Conservation (phyloP, 805 yeast genomes). For the Suhomyces tanzawaensis region DNA sequence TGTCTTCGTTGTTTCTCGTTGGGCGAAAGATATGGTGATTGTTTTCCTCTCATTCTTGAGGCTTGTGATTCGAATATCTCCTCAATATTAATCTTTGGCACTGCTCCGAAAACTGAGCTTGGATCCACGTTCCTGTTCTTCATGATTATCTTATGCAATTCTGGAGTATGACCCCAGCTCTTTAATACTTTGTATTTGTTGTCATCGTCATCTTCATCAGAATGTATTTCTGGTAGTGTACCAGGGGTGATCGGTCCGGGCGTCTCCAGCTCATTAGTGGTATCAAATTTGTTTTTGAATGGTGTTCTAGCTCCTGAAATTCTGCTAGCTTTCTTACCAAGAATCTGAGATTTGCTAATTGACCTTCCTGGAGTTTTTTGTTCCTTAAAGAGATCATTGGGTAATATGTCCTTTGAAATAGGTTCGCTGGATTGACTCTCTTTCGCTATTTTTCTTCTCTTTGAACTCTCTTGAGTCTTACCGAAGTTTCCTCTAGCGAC, state of each 20-base stretch:
- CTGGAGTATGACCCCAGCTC: constrained; percentile 42
- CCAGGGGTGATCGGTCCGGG: constrained; percentile 14
- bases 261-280: constrained; percentile 13
- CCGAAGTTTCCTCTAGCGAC: constrained; percentile 31
- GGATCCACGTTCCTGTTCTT: constrained; percentile 53
- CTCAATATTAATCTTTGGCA: constrained; percentile 65
- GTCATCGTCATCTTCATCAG: constrained; percentile 34
- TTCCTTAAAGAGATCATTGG: constrained; percentile 1
- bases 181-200: constrained; percentile 21
- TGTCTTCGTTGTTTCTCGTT: constrained; percentile 39
- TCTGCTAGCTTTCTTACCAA: constrained; percentile 12
- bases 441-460: constrained; percentile 2
- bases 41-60: constrained; percentile 52
- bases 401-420: background rate
- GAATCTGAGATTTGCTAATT: constrained; percentile 1
- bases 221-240: constrained; percentile 38
- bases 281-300: background rate
- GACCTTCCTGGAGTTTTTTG: constrained; percentile 1
- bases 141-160: constrained; percentile 25
- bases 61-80: constrained; percentile 59
- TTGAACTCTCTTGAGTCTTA: background rate
- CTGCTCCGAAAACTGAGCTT: constrained; percentile 67
- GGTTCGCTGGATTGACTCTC: background rate
- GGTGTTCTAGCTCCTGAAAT: constrained; percentile 6
- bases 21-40: constrained; percentile 43